Evolutionary conservation across 78 protist genomes (phyloP), one percentile per base, ranked within the genome.

Genomic region (Chrysochromulina parva): DNA sequence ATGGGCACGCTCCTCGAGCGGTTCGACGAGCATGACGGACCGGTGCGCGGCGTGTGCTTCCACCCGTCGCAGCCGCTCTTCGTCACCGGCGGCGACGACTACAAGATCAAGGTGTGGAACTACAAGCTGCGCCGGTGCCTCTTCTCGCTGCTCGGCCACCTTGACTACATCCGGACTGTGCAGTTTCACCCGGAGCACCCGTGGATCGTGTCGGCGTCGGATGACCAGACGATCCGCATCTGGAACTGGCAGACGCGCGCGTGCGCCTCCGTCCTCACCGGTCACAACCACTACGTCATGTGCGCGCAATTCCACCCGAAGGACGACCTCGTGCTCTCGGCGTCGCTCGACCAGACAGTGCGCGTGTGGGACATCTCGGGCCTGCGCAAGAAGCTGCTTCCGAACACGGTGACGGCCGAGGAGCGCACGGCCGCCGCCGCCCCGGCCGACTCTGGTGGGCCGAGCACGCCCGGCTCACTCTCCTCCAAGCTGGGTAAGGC

Each of bases 271-370:
- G 98, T 98, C 28, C 95, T 99, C 57, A 96, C 99, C 16, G 99
- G 99, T 1, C 99, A 99, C 94, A 97, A 97, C 85, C 99, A 99
- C 98, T 99, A 98, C 94, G 99, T 99, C 74, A 99, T 98, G 99
- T 96, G 96, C 67, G 99, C 99, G 11, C 50, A 65, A 47, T 99
- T 98, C 94, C 99, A 98, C 90, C 99, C 99, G 14, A 94, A 87
- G 55, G 97, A 96, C 16, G 99, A 97, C 80, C 90, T 98, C 55
- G 89, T 98, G 19, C 97, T 98, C 57, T 94, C 98, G 0, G 99
- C 99, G 3, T 98, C 99, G 50, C 97, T 99, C 50, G 99, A 99
- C 90, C 97, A 96, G 93, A 97, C 99, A 6, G 95, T 99, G 57
- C 95, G 99, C 7, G 96, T 98, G 74, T 99, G 99, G 99, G 99